A percentile compares a stretch with the other conserved stretches of the same genome.
Conservation (phyloP, 2,329 filamentous ascomycete species). For the Colletotrichum nymphaeae region DNA sequence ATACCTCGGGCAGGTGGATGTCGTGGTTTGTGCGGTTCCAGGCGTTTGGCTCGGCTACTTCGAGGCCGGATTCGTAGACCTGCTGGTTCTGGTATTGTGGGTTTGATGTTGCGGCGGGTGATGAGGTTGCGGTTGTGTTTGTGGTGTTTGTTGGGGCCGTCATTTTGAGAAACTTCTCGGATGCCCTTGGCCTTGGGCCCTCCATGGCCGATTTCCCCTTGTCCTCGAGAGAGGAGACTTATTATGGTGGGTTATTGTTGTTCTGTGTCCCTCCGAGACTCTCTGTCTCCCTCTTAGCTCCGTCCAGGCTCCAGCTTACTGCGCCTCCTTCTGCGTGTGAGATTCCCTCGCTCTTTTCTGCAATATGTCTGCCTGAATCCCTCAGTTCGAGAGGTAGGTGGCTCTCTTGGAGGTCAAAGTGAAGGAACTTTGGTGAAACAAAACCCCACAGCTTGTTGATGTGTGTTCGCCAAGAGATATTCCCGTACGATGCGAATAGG, state of each 20-base stretch:
- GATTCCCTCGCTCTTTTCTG: background rate
- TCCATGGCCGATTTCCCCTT: background rate
- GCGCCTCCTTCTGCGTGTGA: background rate
- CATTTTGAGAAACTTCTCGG: background rate
- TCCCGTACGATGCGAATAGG: background rate
- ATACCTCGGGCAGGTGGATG: slow-evolving; percentile 20
- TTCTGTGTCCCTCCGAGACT: background rate
- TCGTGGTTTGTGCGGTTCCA: slow-evolving; percentile 18
- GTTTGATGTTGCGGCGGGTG: background rate
- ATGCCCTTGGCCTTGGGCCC: background rate
- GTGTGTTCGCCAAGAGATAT: background rate
- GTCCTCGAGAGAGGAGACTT: too few relatives aligned
- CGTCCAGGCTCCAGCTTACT: background rate
- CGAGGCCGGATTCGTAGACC: slow-evolving; percentile 27
- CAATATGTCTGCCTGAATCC: background rate
- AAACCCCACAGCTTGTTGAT: background rate
- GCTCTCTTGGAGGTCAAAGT: background rate
- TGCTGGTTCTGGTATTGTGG: background rate
- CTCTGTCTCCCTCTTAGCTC: background rate
- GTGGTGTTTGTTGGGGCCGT: background rate
- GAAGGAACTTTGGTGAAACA: background rate
- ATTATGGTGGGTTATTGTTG: too few relatives aligned
- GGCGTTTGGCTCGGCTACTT: slow-evolving; percentile 16
- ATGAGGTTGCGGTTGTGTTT: too few relatives aligned
- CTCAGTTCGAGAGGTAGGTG: background rate